phyloP scores from a whole-genome alignment of 148 eudicot species.

The Chenopodium quinoa region DNA sequence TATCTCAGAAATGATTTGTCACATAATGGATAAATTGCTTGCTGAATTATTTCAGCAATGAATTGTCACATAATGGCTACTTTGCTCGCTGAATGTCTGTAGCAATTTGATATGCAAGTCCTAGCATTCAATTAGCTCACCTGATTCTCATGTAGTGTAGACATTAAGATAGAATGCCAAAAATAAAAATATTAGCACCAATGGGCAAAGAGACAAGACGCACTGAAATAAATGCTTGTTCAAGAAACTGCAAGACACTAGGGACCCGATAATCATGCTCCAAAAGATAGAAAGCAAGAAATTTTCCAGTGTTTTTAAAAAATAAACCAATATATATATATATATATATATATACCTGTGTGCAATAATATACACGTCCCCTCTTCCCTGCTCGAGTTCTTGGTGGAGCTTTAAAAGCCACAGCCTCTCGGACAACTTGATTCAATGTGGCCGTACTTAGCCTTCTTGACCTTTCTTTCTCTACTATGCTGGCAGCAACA shows the following conservation, averaged over 20 bases:
- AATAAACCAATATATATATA: neutral
- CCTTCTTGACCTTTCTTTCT: constrained; percentile 91
- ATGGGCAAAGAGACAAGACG: neutral
- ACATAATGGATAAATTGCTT: too few species aligned
- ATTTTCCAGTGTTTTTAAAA: neutral
- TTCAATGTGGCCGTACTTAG: constrained; percentile 74
- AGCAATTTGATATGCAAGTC: neutral
- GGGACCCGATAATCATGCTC: neutral
- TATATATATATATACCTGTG: constrained; percentile 58
- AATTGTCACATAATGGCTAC: neutral
- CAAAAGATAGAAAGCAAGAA: neutral
- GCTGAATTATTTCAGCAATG: too few species aligned
- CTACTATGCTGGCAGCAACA: constrained; percentile 76
- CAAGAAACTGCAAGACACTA: neutral
- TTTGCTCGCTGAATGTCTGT: neutral
- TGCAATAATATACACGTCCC: constrained; percentile 92
- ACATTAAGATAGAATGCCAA: neutral
- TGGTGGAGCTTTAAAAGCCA: constrained; percentile 95
- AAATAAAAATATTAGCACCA: neutral
- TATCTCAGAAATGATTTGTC: too few species aligned
- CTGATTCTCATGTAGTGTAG: neutral
- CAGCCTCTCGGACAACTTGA: constrained; percentile 87
- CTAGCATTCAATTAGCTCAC: neutral
- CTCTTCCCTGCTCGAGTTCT: constrained; percentile 92
- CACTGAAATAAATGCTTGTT: constrained; percentile 1